A percentile compares a stretch with the other conserved stretches of the same genome.
These are phyloP conservation scores for Chiua sp. DNA, from an alignment of 1,284 basidiomycete species.

Conservation along the genomic window DNA sequence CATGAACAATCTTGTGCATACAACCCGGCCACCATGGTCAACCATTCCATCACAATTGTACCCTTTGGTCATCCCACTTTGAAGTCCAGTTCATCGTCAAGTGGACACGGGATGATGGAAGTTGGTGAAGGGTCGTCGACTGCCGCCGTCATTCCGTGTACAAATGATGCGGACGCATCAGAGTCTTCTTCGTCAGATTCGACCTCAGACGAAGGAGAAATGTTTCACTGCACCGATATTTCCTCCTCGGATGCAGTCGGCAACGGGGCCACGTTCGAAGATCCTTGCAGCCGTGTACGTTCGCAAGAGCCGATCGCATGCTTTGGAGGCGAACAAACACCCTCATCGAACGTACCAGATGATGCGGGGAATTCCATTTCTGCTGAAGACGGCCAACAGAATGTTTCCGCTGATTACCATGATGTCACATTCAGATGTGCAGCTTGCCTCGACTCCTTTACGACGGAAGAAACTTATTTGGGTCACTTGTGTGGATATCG, in stretches of 20 bases:
- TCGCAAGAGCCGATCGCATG: constrained; percentile 8
- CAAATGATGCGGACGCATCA: too few species aligned
- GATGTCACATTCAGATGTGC: constrained; percentile 14
- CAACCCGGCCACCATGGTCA: constrained; percentile 1
- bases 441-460: constrained; percentile 25
- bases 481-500: constrained; percentile 24
- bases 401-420: not conserved
- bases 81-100: not conserved
- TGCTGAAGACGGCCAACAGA: not conserved
- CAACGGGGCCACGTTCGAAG: not conserved
- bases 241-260: not conserved
- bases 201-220: constrained; percentile 13
- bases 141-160: not conserved
- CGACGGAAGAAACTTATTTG: constrained; percentile 7
- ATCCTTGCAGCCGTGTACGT: not conserved
- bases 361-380: constrained; percentile 5
- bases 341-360: not conserved
- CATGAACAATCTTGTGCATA: constrained; percentile 15
- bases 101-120: too few species aligned
- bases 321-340: constrained; percentile 13
- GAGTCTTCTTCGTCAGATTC: constrained; percentile 8
- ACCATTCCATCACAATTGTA: too few species aligned
- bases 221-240: constrained; percentile 8
- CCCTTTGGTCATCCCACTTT: not conserved
- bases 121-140: not conserved